Percentiles rank a stretch among this genome's conserved stretches.
Evolutionary conservation across 306 rosid species (phyloP).

Genomic region (Medicago truncatula): DNA sequence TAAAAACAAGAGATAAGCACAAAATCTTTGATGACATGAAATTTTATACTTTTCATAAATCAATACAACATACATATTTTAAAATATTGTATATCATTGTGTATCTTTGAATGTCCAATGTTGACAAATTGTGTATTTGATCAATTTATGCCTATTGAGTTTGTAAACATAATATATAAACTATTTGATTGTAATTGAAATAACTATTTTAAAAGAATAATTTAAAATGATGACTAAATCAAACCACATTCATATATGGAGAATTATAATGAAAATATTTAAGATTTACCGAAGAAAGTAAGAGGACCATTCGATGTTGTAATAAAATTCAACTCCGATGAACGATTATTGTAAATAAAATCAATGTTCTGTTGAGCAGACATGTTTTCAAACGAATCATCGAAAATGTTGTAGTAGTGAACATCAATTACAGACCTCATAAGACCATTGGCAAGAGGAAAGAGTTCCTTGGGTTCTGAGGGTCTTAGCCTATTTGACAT

Average conservation of each 20-base stretch:
- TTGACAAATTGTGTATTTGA: too few relatives aligned
- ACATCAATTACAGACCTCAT: slow-evolving; percentile 63
- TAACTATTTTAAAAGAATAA: neutral
- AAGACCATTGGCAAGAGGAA: slow-evolving; percentile 60
- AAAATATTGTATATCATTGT: too few relatives aligned
- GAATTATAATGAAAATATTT: neutral
- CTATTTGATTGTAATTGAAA: neutral
- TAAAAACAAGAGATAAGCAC: too few relatives aligned
- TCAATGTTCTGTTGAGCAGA: slow-evolving; percentile 67
- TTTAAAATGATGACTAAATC: neutral
- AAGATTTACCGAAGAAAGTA: slow-evolving; percentile 65
- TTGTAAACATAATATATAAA: too few relatives aligned
- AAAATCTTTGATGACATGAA: too few relatives aligned
- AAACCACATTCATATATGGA: neutral
- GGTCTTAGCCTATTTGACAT: slow-evolving; percentile 64
- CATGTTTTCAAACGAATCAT: slow-evolving; percentile 42
- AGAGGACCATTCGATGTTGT: slow-evolving; percentile 82
- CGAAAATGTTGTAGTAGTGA: slow-evolving; percentile 73
- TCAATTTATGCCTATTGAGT: too few relatives aligned
- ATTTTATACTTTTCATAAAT: too few relatives aligned
- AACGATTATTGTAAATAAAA: slow-evolving; percentile 55
- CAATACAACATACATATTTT: too few relatives aligned
- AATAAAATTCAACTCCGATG: slow-evolving; percentile 48
- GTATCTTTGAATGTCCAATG: too few relatives aligned
- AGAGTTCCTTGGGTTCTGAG: slow-evolving; percentile 54